phyloP scores from a whole-genome alignment of 2,329 filamentous ascomycete genomes.

The Tolypocladium ovalisporum region DNA sequence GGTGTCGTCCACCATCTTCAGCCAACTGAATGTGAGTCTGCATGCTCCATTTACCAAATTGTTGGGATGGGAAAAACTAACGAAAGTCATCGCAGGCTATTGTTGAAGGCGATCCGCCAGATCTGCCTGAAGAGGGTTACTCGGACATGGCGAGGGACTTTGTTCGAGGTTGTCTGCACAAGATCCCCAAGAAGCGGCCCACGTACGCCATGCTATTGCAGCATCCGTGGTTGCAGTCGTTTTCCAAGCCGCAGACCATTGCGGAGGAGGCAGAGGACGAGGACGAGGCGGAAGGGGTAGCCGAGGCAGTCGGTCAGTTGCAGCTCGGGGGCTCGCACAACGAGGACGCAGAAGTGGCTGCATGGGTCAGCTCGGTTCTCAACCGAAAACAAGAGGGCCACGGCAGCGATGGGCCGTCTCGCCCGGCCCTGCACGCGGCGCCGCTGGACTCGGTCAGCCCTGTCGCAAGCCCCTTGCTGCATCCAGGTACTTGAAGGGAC shows the following conservation, averaged over 20 bases:
- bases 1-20: constrained; percentile 97
- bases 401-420: constrained; percentile 36
- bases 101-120: constrained; percentile 90
- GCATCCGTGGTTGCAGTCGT: constrained; percentile 73
- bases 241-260: constrained; percentile 69
- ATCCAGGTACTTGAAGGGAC: not conserved
- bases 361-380: constrained; percentile 70
- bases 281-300: constrained; percentile 32
- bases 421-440: constrained; percentile 79
- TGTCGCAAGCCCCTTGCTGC: constrained; percentile 24
- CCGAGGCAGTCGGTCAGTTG: constrained; percentile 33
- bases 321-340: constrained; percentile 24
- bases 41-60: not conserved
- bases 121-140: constrained; percentile 68
- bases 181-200: constrained; percentile 84
- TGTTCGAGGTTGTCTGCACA: constrained; percentile 82
- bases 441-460: constrained; percentile 66
- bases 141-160: constrained; percentile 76
- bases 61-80: not conserved
- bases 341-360: constrained; percentile 71
- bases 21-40: constrained; percentile 81
- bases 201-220: constrained; percentile 83
- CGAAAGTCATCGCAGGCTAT: constrained; percentile 71
- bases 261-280: constrained; percentile 58
- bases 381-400: constrained; percentile 43